A percentile compares a stretch with the other conserved stretches of the same genome.
phyloP scores from a whole-genome alignment of 2,329 filamentous ascomycete species.

The Lachnellula cervina region DNA sequence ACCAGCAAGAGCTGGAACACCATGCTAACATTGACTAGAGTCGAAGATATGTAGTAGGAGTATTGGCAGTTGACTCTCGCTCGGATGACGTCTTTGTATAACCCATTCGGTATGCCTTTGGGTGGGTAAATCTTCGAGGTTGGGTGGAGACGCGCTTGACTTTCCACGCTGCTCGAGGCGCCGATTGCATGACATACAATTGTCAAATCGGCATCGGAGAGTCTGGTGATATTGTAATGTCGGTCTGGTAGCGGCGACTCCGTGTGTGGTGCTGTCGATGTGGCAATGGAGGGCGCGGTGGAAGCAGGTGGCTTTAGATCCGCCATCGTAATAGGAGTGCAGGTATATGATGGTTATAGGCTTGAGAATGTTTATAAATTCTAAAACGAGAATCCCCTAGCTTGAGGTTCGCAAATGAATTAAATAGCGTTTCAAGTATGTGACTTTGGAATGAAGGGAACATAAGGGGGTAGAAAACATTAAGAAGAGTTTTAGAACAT shows the following conservation, averaged over 20 bases:
- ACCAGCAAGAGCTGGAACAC: conserved; percentile 23
- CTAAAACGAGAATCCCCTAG: no score
- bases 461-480: not conserved
- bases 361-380: not conserved
- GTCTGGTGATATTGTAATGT: conserved; percentile 2
- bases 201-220: conserved; percentile 2
- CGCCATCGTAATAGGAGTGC: not conserved
- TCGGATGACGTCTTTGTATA: conserved; percentile 20
- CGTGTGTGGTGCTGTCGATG: conserved; percentile 1
- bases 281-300: not conserved
- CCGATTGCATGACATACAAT: conserved; percentile 8
- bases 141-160: conserved; percentile 7
- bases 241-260: conserved; percentile 1
- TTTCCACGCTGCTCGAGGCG: conserved; percentile 2
- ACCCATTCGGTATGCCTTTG: conserved; percentile 17
- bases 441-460: not conserved
- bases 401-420: not conserved
- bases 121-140: conserved; percentile 15
- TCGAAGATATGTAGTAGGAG: conserved; percentile 17
- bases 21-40: conserved; percentile 17
- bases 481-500: not conserved
- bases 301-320: not conserved
- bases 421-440: not conserved
- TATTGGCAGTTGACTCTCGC: conserved; percentile 10
- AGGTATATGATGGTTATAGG: not conserved